These are phyloP conservation scores for Phytophthora agathidicida DNA, from an alignment of 352 stramenopile species.

Conservation along the genomic window DNA sequence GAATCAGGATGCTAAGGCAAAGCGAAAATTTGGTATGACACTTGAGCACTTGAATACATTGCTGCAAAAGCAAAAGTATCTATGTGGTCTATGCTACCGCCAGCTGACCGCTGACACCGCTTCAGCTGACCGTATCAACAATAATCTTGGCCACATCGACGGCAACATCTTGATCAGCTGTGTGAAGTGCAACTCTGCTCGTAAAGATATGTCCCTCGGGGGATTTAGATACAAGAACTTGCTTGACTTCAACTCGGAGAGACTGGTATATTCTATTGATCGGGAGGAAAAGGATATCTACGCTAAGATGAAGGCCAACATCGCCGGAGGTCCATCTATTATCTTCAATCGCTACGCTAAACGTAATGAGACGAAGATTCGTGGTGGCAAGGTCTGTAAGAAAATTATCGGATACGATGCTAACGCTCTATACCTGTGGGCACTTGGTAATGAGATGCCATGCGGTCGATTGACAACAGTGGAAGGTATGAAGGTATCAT, in stretches of 20 bases:
- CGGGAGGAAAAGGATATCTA: constrained; percentile 11
- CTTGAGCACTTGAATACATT: constrained; percentile 29
- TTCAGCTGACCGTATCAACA: too few relatives aligned
- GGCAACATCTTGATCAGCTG: too few relatives aligned
- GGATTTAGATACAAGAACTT: constrained; percentile 23
- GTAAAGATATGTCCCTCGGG: too few relatives aligned
- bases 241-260: too few relatives aligned
- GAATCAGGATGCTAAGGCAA: too few relatives aligned
- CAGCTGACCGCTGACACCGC: too few relatives aligned
- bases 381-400: constrained; percentile 12
- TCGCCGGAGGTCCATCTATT: not conserved
- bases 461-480: constrained; percentile 22
- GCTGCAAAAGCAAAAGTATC: constrained; percentile 23
- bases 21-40: too few relatives aligned
- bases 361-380: constrained; percentile 12
- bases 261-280: constrained; percentile 1
- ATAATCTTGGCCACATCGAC: too few relatives aligned
- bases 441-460: constrained; percentile 37
- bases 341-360: too few relatives aligned
- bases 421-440: constrained; percentile 18
- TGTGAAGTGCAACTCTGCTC: too few relatives aligned
- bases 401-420: constrained; percentile 22
- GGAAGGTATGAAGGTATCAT: not conserved
- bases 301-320: constrained; percentile 9
- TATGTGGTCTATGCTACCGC: too few relatives aligned